These are phyloP conservation scores for Heliamphora ciliata DNA, from an alignment of 179 eudicot species.

Conservation along the genomic window DNA sequence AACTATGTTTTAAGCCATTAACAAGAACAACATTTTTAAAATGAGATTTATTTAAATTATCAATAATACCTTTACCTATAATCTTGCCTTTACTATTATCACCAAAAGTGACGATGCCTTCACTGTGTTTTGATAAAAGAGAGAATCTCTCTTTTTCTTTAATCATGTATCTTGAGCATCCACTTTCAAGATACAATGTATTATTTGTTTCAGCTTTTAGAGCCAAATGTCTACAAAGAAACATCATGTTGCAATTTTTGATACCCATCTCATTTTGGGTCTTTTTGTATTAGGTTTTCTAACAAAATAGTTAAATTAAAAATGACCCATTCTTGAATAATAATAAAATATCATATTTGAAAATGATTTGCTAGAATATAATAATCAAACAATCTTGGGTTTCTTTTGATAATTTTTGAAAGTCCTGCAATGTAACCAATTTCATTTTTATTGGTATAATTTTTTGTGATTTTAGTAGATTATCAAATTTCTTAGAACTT, in stretches of 20 bases:
- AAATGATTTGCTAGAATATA: neutral
- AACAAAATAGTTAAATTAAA: neutral
- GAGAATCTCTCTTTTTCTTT: neutral
- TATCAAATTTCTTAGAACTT: no score
- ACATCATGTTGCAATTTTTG: neutral
- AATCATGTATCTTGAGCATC: neutral
- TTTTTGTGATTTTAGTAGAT: no score
- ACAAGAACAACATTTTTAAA: neutral
- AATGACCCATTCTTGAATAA: neutral
- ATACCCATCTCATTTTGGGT: neutral
- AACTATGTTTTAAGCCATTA: neutral
- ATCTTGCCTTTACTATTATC: neutral
- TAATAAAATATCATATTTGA: neutral
- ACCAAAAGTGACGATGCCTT: neutral
- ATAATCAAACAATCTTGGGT: neutral
- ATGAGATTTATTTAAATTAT: neutral
- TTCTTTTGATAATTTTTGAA: neutral
- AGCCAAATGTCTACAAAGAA: neutral
- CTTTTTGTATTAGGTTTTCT: neutral
- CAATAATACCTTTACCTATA: neutral
- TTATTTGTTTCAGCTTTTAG: neutral
- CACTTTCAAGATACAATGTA: neutral
- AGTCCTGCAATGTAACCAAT: neutral
- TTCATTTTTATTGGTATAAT: neutral
- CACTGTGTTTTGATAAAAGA: neutral